Evolutionary conservation across 2,329 filamentous ascomycete species (phyloP).

Genomic region (Monilinia laxa): DNA sequence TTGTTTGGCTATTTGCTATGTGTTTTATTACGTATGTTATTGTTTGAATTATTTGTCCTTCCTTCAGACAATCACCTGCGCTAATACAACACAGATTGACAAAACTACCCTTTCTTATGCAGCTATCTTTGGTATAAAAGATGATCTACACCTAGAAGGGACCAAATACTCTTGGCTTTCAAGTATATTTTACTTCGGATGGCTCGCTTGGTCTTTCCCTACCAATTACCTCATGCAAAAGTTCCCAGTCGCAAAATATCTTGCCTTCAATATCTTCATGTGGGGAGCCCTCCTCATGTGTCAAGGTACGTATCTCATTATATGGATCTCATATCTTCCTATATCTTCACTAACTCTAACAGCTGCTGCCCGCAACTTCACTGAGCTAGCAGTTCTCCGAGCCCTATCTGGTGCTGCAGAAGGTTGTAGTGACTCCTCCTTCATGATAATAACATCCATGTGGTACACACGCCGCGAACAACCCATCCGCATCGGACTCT

Average conservation of each 20-base stretch:
- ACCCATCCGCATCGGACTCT: constrained; percentile 57
- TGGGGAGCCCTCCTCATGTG: constrained; percentile 17
- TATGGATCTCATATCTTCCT: constrained; percentile 35
- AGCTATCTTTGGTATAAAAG: constrained; percentile 56
- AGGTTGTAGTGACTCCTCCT: constrained; percentile 45
- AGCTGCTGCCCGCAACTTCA: constrained; percentile 20
- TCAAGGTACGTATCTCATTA: constrained; percentile 29
- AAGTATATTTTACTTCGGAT: constrained; percentile 56
- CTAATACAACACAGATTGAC: constrained; percentile 30
- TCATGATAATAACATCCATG: constrained; percentile 53
- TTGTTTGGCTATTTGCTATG: constrained; percentile 16
- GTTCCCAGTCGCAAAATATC: constrained; percentile 52
- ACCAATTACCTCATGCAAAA: constrained; percentile 54
- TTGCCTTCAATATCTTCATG: constrained; percentile 34
- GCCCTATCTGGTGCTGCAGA: constrained; percentile 31
- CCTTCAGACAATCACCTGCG: neutral
- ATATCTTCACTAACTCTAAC: constrained; percentile 42
- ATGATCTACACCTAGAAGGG: constrained; percentile 53
- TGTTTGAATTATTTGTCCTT: too few relatives aligned
- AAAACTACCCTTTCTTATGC: constrained; percentile 54
- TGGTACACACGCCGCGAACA: constrained; percentile 60
- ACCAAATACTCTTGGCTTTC: constrained; percentile 44
- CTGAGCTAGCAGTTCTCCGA: neutral
- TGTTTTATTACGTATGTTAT: constrained; percentile 3
- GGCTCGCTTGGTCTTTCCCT: constrained; percentile 53